Evolutionary conservation across 2,329 filamentous ascomycete species (phyloP), one percentile per base, ranked within the genome.

Genomic region (Phaeosphaeria sp.): DNA sequence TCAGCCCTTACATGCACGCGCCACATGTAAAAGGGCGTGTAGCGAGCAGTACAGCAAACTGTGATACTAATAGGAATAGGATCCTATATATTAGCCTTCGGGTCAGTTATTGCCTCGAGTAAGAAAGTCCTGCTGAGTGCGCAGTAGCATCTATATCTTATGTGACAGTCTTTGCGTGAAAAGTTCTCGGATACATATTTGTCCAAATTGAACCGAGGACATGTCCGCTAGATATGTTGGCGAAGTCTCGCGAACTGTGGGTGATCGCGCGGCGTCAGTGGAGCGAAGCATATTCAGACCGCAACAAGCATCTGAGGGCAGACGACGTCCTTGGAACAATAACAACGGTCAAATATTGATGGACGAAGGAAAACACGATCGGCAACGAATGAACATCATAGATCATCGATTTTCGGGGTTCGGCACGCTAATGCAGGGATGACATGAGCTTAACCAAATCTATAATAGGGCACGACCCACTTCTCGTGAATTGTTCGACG

Each of bases 351-450:
- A 41, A 46, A 50, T 11, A 13, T 21, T 44, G 42, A 13, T 46
- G 44, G 22, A 17, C 6, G n/a, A 13, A 25, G 15, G 22, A 48
- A 21, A 36, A 23, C 25, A 50, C 21, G 36, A 51, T 43, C 36
- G n/a, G 36, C 49, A 18, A 43, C 15, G 11, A 36, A 36, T 21
- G 30, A 21, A 17, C 18, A 39, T 27, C 11, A 5, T 52, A 17
- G 17, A 39, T 44, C 21, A 17, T 25, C 41, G 43, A 22, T 3
- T 27, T 41, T 59, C 53, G 61, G 55, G 46, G 48, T 51, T 50
- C 56, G 56, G 54, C 36, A 56, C 62, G 56, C 59, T 64, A 64
- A 52, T 54, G 59, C 59, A 62, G 58, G 55, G 55, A 61, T 48
- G 46, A 52, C 39, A 39, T 50, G 44, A 30, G 21, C 41, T n/a